Conservation (phyloP, 345 rosid species). For the Passiflora organensis region DNA sequence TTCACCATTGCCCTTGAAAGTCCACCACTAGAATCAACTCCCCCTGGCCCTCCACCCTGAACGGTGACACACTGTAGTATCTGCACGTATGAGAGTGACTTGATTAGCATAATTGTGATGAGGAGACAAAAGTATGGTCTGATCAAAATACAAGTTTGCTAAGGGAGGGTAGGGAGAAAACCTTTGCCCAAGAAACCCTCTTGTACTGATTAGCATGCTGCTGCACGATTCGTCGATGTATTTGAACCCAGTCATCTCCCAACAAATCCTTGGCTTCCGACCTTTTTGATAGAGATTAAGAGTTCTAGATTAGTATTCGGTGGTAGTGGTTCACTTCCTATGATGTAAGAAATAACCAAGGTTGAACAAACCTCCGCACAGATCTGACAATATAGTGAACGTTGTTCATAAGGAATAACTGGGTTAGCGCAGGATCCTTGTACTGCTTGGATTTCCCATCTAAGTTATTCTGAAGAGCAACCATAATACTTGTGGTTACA, state of each 20-base stretch:
- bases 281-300: conserved; percentile 34
- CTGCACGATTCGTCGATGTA: conserved; percentile 87
- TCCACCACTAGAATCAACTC: conserved; percentile 23
- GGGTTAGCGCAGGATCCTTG: conserved; percentile 86
- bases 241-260: conserved; percentile 99
- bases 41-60: conserved; percentile 44
- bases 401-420: conserved; percentile 94
- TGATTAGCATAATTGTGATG: too few relatives aligned
- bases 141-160: too few relatives aligned
- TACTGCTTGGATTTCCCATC: conserved; percentile 97
- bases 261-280: conserved; percentile 92
- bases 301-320: background rate
- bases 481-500: conserved; percentile 81
- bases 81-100: conserved; percentile 38
- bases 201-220: conserved; percentile 97
- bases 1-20: conserved; percentile 72
- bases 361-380: conserved; percentile 61
- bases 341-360: background rate
- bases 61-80: conserved; percentile 87
- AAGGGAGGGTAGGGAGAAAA: conserved; percentile 16
- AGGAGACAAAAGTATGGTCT: background rate
- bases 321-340: too few relatives aligned
- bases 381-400: conserved; percentile 97
- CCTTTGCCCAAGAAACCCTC: conserved; percentile 98
- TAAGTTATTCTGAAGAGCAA: conserved; percentile 77